Evolutionary conservation across 345 rosid genomes (phyloP), one percentile per base, ranked within the genome.

Genomic region (Arabidopsis arenosa): DNA sequence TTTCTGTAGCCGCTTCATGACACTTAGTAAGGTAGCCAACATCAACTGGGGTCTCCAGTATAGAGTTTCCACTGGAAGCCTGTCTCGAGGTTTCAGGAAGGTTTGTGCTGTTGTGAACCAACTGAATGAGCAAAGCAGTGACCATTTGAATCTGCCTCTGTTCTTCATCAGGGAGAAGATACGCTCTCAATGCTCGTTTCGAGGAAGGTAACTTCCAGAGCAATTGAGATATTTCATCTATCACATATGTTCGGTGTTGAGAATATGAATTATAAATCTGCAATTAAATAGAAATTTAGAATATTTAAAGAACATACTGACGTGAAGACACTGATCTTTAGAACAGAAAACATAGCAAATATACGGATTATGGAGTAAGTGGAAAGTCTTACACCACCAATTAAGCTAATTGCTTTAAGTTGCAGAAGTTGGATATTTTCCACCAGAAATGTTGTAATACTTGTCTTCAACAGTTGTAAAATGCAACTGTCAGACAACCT

Each of bases 141-240:
- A 93, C 82, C 96, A 91, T 93, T 82, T 96, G 99, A 81, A 96
- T 96, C 83, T 96, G 99, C 82, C 88, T 88, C 72, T 93, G 97
- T 77, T 96, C 99, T 83, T 96, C 99, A 85, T 93, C 99, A 57
- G 99, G 98, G 11, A 96, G 88, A 73, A 81, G 96, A 88, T 93
- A 91, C 6, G 98, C 75, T 80, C 98, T 88, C 64, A 84, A 63
- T 3, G 86, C 96, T 66, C 97, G 86, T 81, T 88, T 93, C 14
- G 98, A 88, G 74, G 80, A 77, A 56, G 98, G 98, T 64, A 96
- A 78, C 84, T 93, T 96, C 94, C 91, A 93, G 11, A 96, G 86
- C 65, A 96, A 80, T 71, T 89, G 99, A 79, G 87, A 85, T 71
- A 87, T 76, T 85, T 96, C 99, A 71, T 96, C 99, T 57, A 96